phyloP scores from a whole-genome alignment of 257 asterid genomes.

The Nicotiana attenuata region DNA sequence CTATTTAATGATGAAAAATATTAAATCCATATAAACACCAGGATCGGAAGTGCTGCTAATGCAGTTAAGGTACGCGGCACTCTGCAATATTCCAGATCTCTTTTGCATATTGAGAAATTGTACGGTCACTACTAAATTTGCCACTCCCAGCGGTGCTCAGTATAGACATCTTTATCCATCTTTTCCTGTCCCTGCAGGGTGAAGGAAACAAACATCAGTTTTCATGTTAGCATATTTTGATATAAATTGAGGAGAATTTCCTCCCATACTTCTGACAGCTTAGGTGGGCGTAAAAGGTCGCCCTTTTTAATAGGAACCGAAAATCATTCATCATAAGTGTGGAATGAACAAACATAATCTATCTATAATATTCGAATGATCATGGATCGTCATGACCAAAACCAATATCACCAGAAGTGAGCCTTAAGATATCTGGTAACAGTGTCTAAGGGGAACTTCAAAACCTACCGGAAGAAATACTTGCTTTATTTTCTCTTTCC shows the following conservation, averaged over 20 bases:
- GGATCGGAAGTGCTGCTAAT: not conserved
- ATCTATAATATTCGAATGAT: not conserved
- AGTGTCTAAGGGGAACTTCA: not conserved
- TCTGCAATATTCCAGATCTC: slow-evolving; percentile 80
- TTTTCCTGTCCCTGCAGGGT: slow-evolving; percentile 79
- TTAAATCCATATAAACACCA: not conserved
- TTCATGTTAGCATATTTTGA: not conserved
- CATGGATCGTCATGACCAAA: not conserved
- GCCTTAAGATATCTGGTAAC: not conserved
- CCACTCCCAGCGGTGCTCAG: slow-evolving; percentile 97
- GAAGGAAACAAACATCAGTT: not conserved
- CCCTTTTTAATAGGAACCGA: not conserved
- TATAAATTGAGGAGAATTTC: not conserved
- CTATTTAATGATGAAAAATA: not conserved
- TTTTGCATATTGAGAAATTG: slow-evolving; percentile 83
- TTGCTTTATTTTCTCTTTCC: not conserved
- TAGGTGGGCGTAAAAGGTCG: not conserved
- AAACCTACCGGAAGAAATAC: not conserved
- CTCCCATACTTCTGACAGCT: not conserved
- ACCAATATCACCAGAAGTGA: not conserved
- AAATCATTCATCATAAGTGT: not conserved
- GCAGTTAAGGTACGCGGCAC: slow-evolving; percentile 43
- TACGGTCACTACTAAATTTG: slow-evolving; percentile 92
- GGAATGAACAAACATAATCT: not conserved
- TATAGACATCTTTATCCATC: slow-evolving; percentile 92